phyloP scores from a whole-genome alignment of 768 basidiomycete genomes.

The Suillus subalutaceus region DNA sequence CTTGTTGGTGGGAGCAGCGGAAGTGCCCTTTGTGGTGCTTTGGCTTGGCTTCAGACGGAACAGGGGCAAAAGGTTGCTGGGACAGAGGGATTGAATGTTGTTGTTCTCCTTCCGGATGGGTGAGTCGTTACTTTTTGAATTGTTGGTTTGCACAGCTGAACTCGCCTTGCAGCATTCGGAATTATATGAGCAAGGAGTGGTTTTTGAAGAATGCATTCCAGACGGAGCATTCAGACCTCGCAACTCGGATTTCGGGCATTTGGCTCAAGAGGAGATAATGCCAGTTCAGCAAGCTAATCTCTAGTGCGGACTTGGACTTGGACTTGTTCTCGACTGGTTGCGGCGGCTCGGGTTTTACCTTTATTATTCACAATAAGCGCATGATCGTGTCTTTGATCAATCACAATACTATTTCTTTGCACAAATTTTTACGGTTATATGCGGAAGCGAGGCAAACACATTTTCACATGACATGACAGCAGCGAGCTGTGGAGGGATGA shows the following conservation, averaged over 20 bases:
- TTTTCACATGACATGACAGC: not conserved
- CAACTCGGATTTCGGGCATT: constrained; percentile 1
- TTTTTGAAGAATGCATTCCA: constrained; percentile 72
- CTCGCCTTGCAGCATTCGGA: constrained; percentile 64
- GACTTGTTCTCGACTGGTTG: not conserved
- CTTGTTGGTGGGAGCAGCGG: constrained; percentile 95
- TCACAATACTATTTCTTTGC: not conserved
- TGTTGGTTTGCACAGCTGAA: constrained; percentile 2
- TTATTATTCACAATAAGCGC: constrained; percentile 2
- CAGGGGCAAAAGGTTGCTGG: constrained; percentile 66
- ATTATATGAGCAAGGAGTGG: constrained; percentile 95
- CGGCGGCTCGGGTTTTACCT: not conserved
- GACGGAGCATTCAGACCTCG: constrained; percentile 45
- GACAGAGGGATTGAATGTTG: constrained; percentile 80
- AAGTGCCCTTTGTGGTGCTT: constrained; percentile 75
- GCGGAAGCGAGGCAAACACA: not conserved
- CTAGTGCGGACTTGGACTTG: not conserved
- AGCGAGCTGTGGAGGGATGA: not conserved
- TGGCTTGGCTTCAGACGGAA: constrained; percentile 75
- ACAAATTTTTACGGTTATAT: not conserved
- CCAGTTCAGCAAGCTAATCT: not conserved
- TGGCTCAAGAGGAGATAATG: not conserved
- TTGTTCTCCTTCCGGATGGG: constrained; percentile 91
- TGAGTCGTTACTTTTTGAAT: constrained; percentile 38
- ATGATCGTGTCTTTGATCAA: not conserved